Percentiles rank a stretch among this genome's conserved stretches.
Evolutionary conservation across 1,284 basidiomycete species (phyloP).

Genomic region (Phlebopus sp.): DNA sequence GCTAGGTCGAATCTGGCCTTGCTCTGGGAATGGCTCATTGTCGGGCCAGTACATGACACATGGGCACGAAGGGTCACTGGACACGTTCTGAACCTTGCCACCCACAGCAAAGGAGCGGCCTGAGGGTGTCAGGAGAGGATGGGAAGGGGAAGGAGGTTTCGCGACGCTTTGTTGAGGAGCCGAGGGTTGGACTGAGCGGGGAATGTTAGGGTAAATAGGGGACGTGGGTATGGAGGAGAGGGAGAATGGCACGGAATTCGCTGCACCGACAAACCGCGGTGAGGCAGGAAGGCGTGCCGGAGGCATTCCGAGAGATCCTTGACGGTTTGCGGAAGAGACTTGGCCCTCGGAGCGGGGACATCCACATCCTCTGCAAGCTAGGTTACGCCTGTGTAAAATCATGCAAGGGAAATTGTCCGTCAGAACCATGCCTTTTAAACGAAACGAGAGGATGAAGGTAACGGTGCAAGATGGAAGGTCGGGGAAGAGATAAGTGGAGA

Average conservation of each 20-base stretch:
- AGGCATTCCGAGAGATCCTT: conserved; percentile 20
- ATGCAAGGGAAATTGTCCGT: conserved; percentile 46
- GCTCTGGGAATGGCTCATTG: conserved; percentile 75
- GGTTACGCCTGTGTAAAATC: conserved; percentile 61
- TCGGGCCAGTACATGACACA: conserved; percentile 87
- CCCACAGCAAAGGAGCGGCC: conserved; percentile 69
- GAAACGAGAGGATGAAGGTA: conserved; percentile 3
- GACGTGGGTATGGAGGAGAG: conserved; percentile 22
- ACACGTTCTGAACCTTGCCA: conserved; percentile 75
- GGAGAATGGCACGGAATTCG: conserved; percentile 12
- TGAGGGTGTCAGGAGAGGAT: conserved; percentile 74
- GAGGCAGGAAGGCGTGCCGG: conserved; percentile 39
- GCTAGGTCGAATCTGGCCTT: conserved; percentile 69
- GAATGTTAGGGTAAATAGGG: conserved; percentile 15
- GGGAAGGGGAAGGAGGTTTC: conserved; percentile 39
- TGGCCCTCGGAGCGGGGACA: conserved; percentile 48
- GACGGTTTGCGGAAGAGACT: conserved; percentile 30
- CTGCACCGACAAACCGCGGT: conserved; percentile 40
- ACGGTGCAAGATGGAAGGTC: conserved; percentile 11
- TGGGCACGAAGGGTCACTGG: conserved; percentile 61
- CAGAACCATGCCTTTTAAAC: conserved; percentile 30
- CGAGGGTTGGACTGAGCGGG: conserved; percentile 15
- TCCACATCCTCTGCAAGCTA: conserved; percentile 71
- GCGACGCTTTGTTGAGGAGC: conserved; percentile 17
- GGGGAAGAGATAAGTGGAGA: conserved; percentile 11